Conservation (phyloP, 805 yeast species). For the Zygotorulaspora florentina region DNA sequence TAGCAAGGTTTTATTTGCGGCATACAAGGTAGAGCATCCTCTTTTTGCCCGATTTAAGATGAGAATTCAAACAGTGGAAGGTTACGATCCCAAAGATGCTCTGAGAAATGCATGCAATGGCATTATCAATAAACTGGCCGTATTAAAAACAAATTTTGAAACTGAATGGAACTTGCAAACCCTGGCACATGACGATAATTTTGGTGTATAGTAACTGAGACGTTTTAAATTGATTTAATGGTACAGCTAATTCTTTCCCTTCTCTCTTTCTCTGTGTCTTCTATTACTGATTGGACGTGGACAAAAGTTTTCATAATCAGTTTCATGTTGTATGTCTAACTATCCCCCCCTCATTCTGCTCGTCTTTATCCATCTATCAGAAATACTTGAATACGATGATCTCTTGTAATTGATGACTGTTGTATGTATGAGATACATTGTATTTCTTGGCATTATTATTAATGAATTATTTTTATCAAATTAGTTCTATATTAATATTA, state of each 20-base stretch:
- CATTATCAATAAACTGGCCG: conserved; percentile 72
- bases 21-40: conserved; percentile 97
- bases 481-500: no score
- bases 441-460: no score
- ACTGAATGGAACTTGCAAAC: conserved; percentile 92
- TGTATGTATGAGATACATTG: no score
- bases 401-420: no score
- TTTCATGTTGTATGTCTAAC: no score
- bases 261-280: neutral
- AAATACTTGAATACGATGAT: no score
- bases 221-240: neutral
- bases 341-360: no score
- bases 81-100: conserved; percentile 87
- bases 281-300: neutral
- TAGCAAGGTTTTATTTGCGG: conserved; percentile 88
- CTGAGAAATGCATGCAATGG: conserved; percentile 83
- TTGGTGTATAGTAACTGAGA: conserved; percentile 12
- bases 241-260: neutral
- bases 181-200: conserved; percentile 50
- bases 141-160: conserved; percentile 70
- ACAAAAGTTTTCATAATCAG: no score
- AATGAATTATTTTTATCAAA: no score
- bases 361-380: no score
- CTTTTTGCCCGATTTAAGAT: conserved; percentile 90
- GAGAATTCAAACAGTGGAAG: conserved; percentile 95